Base-by-base conservation (phyloP, 1,284 basidiomycete genomes). In the Quambalaria eucalypti region DNA sequence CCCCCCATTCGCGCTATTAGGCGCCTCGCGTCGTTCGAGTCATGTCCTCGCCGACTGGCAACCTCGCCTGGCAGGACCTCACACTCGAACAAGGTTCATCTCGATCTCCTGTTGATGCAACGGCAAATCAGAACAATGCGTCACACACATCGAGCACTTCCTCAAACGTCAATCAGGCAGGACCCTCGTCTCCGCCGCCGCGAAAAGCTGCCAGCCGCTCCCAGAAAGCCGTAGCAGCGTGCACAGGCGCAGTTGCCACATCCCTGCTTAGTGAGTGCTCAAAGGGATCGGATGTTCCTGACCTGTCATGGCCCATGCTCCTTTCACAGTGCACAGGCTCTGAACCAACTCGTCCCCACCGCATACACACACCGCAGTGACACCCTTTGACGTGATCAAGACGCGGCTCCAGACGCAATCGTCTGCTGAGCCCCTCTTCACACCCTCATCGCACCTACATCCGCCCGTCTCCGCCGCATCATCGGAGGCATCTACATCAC, bases 361-460 rank as follows among this genome's bases (percentile, higher is more conserved):
- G n/a, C n/a, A n/a, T n/a, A n/a, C n/a, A n/a, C n/a, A n/a, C n/a
- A n/a, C n/a, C 29, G 1, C 73, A 91, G 88, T 93, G 90, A 93
- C 90, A 4, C 90, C 90, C 2, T 91, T 93, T 73, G 90, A 93
- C 76, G 88, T 93, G 54, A 82, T 93, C 65, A 93, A 93, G 77
- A 93, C 90, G 21, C 83, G 90, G n/a, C 78, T 92, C 21, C 88
- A 92, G 76, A 89, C 87, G 1, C 87, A 90, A 74, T 47, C 54
- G 26, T 55, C 61, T 14, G 63, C 57, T 16, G 63, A 65, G 46
- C 65, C 69, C 6, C 60, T 69, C 29, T 69, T 67, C 54, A 56
- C 59, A 10, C 65, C 66, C 1, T 64, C 68, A 0, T 54, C 56
- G 42, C 61, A 62, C 31, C 47, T 61, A 1, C 52, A 57, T 12